Base-by-base conservation (phyloP, 2,329 filamentous ascomycete genomes). In the Xylaria sp. region DNA sequence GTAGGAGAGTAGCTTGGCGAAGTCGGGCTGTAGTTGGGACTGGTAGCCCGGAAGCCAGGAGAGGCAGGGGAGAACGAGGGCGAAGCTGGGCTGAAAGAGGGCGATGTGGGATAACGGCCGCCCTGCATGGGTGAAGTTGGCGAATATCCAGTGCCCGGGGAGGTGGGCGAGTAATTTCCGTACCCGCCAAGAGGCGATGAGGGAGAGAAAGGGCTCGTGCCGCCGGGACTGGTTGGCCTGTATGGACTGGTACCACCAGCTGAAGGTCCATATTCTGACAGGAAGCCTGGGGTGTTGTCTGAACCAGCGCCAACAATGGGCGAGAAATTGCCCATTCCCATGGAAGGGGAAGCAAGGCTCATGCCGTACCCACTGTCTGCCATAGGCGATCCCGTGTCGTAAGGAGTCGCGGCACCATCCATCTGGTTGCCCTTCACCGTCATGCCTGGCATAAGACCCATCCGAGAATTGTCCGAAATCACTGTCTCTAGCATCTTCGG, bases 401-500 rank as follows among this genome's bases (percentile, higher is more conserved):
- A 99, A 1, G 95, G 95, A 7, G 94, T 99, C 48, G 92, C 91
- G 57, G 91, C 91, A 67, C 94, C 94, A 62, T 90, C 89, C 52
- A 88, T 81, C 62, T 88, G 86, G 59, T 83, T 83, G 60, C 87
- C 88, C 78, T 92, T 92, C 66, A 87, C 82, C 11, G 88, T 87
- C 75, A 93, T 87, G 55, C 88, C 89, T 58, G 88, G 86, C 83
- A 91, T 91, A 52, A 92, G 83, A 69, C 88, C 90, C 79, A 88
- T 91, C 72, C 90, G 87, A 49, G 90, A 90, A 74, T 96, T 96
- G 76, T 96, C 92, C 54, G 91, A 92, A 60, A 96, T 92, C 70
- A 96, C 91, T 16, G 92, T 96, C 74, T 95, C 91, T 49, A 97
- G 84, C 91, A 99, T 96, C 76, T 90, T 90, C 65, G 92, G 92